A percentile compares a stretch with the other conserved stretches of the same genome.
Conservation (phyloP, 1,284 basidiomycete genomes). For the Ustilago nuda region DNA sequence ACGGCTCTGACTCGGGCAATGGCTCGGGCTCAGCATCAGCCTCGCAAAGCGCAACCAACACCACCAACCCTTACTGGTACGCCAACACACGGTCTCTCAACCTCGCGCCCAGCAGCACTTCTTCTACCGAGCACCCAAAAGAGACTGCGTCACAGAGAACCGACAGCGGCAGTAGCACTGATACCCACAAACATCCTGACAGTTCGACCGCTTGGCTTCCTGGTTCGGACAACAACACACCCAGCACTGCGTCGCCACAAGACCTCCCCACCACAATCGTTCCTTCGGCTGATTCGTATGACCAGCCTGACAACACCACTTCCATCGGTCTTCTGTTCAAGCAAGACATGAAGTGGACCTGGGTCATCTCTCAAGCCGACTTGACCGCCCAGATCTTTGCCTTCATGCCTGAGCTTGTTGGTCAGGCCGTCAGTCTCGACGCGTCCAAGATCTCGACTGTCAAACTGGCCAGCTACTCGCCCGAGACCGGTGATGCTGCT, state of each 20-base stretch:
- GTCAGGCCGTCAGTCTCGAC: slow-evolving; percentile 34
- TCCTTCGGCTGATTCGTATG: slow-evolving; percentile 37
- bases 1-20: slow-evolving; percentile 8
- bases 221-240: neutral
- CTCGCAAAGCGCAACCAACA: slow-evolving; percentile 6
- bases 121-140: slow-evolving; percentile 1
- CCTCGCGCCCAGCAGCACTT: slow-evolving; percentile 33
- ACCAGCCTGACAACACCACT: slow-evolving; percentile 49
- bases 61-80: slow-evolving; percentile 55
- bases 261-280: slow-evolving; percentile 50
- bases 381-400: slow-evolving; percentile 67
- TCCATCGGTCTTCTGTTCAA: slow-evolving; percentile 61
- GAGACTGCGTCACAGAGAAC: slow-evolving; percentile 22
- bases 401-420: slow-evolving; percentile 63
- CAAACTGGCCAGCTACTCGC: slow-evolving; percentile 51
- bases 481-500: slow-evolving; percentile 17
- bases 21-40: slow-evolving; percentile 17
- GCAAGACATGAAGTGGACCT: slow-evolving; percentile 58
- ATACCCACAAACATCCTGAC: slow-evolving; percentile 12
- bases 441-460: slow-evolving; percentile 52
- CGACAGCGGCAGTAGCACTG: slow-evolving; percentile 1
- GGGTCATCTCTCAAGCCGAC: slow-evolving; percentile 59
- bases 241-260: slow-evolving; percentile 10
- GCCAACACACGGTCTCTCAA: slow-evolving; percentile 51
- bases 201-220: slow-evolving; percentile 15